Base-by-base conservation (phyloP, 495 filamentous ascomycete species). In the Trichoderma orchidacearum region DNA sequence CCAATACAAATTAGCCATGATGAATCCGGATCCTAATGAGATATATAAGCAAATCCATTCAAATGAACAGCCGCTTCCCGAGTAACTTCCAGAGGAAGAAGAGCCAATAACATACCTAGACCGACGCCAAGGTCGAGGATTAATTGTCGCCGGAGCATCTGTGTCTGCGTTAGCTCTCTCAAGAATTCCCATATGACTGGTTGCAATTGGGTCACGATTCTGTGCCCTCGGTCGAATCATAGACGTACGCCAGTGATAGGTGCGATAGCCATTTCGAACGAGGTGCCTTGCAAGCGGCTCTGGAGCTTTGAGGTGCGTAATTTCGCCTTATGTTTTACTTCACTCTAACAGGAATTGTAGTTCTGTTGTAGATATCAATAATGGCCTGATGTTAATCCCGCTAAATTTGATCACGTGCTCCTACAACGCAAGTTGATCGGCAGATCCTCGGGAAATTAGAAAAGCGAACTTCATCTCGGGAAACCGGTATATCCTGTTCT, bases 141-240 rank as follows among this genome's bases (percentile, higher is more conserved):
- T 59, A 78, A 72, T 59, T 67, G 65, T 60, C 72, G 64, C 63
- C 74, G 73, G 66, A 78, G 71, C 72, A 78, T 78, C 75, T 78
- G 55, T 11, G 27, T 27, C 21, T 45, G 32, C 27, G 41, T 48
- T 27, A 48, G 41, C 41, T 48, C 11, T 1, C 3, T 21, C 21
- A 28, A 28, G 12, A 13, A 15, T 8, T 27, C 11, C n/a, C 11
- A 23, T 23, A 17, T 18, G 18, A 13, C 41, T 23, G 18, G 41
- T 23, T 11, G 41, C 7, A 17, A 27, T 25, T 48, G 5, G 21
- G 2, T 8, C 27, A 23, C 21, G 41, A 35, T 13, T n/a, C 18
- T 27, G 30, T 30, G 21, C 41, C 41, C 23, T 48, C 27, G 41
- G 21, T 13, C 41, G 41, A 4, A 23, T 5, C 12, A 25, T 8